Evolutionary conservation across 140 eudicot genomes (phyloP), one percentile per base, ranked within the genome.

Genomic region (Senecio squalidus): DNA sequence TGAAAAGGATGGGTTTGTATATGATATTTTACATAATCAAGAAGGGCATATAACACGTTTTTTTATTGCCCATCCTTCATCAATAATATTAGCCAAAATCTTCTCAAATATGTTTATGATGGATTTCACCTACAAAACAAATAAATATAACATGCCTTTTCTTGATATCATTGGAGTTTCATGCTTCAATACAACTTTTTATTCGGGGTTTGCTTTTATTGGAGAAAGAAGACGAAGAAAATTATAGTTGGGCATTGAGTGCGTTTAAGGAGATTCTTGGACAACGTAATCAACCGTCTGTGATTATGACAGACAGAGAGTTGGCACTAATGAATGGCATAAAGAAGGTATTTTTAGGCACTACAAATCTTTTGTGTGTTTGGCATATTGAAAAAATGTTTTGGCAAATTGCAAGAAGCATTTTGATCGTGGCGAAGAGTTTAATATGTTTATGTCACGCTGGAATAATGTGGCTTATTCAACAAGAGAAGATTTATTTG

Each of bases 351-450:
- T 30, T 30, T 30, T 9, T 9, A 30, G n/a, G n/a, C n/a, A 48
- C 55, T 9, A 21, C 17, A 48, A 48, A 9, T 21, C 7, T 48
- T 2, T 48, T 48, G 26, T 48, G 55, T 48, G 29, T 48, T 48
- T 48, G 55, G 55, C 55, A 22, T 48, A 48, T 48, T 8, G 28
- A 48, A 48, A 48, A 48, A 48, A 48, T 3, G 30, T 48, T 2
- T 48, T 48, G 27, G 11, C 29, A 48, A 48, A 48, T 48, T 22
- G n/a, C 30, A 48, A 48, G 21, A 0, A 16, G 50, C 15, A 43
- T 16, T 43, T 43, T 43, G 50, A 4, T 14, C 8, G 22, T 43
- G 21, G 1, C 1, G 6, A 43, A 15, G 23, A 43, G 15, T 43
- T 43, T 43, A 2, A 48, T 48, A 48, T 48, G 5, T 21, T 48